A percentile compares a stretch with the other conserved stretches of the same genome.
Evolutionary conservation across 2,329 filamentous ascomycete species (phyloP).

Genomic region (Rasamsonia emersonii): DNA sequence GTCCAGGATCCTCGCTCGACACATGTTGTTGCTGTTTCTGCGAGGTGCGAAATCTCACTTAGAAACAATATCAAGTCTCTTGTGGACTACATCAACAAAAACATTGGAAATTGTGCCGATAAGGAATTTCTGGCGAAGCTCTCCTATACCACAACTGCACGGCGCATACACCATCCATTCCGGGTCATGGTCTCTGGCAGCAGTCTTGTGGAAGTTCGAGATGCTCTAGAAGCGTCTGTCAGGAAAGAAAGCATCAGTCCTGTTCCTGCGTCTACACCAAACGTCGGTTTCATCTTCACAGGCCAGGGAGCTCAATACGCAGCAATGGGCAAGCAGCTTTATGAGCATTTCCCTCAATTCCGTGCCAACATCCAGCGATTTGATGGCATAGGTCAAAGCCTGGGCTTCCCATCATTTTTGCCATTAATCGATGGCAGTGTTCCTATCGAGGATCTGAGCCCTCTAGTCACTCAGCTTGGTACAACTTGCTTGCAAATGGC

Average conservation of each 20-base stretch:
- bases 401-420: conserved; percentile 29
- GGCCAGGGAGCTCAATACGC: conserved; percentile 33
- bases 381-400: conserved; percentile 22
- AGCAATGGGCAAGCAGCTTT: conserved; percentile 29
- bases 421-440: conserved; percentile 25
- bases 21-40: conserved; percentile 52
- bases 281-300: conserved; percentile 29
- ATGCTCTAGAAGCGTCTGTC: conserved; percentile 17
- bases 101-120: conserved; percentile 15
- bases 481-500: conserved; percentile 34
- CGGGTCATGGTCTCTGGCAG: conserved; percentile 24
- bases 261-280: conserved; percentile 19
- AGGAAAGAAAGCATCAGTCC: conserved; percentile 17
- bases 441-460: conserved; percentile 21
- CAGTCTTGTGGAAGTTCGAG: conserved; percentile 20
- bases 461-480: conserved; percentile 27
- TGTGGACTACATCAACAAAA: conserved; percentile 43
- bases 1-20: conserved; percentile 44
- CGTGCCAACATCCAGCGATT: conserved; percentile 22
- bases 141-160: conserved; percentile 60
- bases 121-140: conserved; percentile 47
- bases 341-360: conserved; percentile 23
- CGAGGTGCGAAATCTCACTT: conserved; percentile 44
- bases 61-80: conserved; percentile 46
- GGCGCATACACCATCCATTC: conserved; percentile 36